Conservation (phyloP, 2,329 filamentous ascomycete genomes). For the Fusarium sp. region DNA sequence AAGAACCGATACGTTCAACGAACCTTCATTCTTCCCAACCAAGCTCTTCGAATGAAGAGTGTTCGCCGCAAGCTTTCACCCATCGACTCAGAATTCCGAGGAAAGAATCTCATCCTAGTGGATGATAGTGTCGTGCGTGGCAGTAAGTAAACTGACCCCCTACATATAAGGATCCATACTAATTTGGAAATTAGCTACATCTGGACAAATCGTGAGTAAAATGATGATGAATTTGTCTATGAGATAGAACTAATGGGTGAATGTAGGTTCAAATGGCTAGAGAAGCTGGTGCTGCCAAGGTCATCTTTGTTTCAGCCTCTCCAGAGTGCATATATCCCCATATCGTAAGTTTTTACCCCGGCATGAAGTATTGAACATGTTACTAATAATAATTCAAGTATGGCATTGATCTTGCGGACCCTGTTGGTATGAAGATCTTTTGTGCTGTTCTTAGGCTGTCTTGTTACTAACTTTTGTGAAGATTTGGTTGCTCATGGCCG, state of each 20-base stretch:
- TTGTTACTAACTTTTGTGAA: background rate
- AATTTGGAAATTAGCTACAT: slow-evolving; percentile 49
- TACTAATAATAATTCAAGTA: slow-evolving; percentile 41
- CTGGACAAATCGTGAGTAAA: slow-evolving; percentile 71
- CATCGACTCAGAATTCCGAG: slow-evolving; percentile 85
- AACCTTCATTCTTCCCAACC: slow-evolving; percentile 80
- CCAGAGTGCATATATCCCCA: slow-evolving; percentile 87
- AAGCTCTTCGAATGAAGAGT: slow-evolving; percentile 81
- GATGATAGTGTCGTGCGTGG: slow-evolving; percentile 92
- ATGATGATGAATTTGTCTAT: background rate
- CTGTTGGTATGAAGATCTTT: slow-evolving; percentile 38
- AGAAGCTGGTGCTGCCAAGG: slow-evolving; percentile 81
- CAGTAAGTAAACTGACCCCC: background rate
- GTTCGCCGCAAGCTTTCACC: slow-evolving; percentile 90
- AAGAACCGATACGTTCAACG: slow-evolving; percentile 91
- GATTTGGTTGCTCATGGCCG: slow-evolving; percentile 54
- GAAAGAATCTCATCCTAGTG: slow-evolving; percentile 80
- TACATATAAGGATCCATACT: background rate
- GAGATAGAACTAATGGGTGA: slow-evolving; percentile 23
- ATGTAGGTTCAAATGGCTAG: slow-evolving; percentile 70
- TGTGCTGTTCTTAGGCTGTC: background rate
- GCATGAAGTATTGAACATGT: background rate
- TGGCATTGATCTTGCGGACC: slow-evolving; percentile 58
- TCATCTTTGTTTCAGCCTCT: slow-evolving; percentile 83
- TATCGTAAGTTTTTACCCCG: slow-evolving; percentile 68